These are phyloP conservation scores for Colletotrichum acutatum DNA, from an alignment of 2,329 filamentous ascomycete species.

Conservation along the genomic window DNA sequence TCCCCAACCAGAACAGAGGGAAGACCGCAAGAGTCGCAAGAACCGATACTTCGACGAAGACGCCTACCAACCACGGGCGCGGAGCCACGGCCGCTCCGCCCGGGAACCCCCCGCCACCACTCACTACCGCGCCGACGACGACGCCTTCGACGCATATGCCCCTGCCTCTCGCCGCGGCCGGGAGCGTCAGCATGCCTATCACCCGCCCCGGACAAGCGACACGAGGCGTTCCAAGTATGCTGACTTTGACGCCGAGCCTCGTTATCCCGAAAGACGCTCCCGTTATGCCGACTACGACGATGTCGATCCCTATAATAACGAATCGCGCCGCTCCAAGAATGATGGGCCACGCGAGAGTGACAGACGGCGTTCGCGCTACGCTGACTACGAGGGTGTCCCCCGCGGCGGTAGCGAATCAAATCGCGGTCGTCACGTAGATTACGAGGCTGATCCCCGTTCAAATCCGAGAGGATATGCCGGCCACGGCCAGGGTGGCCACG, in stretches of 20 bases:
- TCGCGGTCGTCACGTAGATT: not conserved
- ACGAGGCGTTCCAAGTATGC: constrained; percentile 31
- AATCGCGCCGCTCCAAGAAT: not conserved
- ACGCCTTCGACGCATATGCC: constrained; percentile 5
- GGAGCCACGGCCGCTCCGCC: constrained; percentile 17
- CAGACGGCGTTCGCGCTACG: constrained; percentile 1
- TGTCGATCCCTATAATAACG: not conserved
- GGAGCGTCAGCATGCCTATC: constrained; percentile 26
- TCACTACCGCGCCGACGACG: not conserved
- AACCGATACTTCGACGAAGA: constrained; percentile 8
- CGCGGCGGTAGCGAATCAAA: not conserved
- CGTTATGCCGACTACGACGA: constrained; percentile 21
- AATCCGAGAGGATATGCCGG: not conserved
- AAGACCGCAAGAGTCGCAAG: not conserved
- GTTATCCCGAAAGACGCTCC: not conserved
- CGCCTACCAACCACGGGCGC: not conserved
- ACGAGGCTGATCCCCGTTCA: not conserved
- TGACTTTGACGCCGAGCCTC: constrained; percentile 13
- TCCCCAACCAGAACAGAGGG: not conserved
- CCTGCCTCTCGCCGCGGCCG: constrained; percentile 21
- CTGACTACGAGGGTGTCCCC: constrained; percentile 5
- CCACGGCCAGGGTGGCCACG: constrained; percentile 8
- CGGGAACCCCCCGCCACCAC: not conserved
- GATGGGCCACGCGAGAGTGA: not conserved
- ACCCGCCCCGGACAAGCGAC: constrained; percentile 35